Percentiles rank a stretch among this genome's conserved stretches.
phyloP scores from a whole-genome alignment of 495 filamentous ascomycete genomes.

The Opeltia flavorubescens region DNA sequence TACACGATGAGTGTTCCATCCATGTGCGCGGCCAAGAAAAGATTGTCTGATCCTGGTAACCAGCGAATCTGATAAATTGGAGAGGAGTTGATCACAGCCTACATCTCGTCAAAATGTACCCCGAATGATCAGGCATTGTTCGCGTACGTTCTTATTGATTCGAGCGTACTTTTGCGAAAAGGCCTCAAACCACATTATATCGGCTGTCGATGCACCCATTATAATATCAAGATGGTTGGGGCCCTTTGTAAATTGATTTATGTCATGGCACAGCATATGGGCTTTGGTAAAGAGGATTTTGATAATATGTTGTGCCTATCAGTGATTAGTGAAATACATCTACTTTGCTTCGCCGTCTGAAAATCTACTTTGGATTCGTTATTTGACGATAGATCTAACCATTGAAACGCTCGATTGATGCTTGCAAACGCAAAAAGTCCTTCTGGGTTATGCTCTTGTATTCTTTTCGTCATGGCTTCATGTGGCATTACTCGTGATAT shows the following conservation, averaged over 20 bases:
- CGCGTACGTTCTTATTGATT: conserved; percentile 78
- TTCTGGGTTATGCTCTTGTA: conserved; percentile 63
- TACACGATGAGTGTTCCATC: conserved; percentile 92
- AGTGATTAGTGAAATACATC: conserved; percentile 9
- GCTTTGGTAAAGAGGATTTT: conserved; percentile 96
- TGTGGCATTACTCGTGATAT: conserved; percentile 90
- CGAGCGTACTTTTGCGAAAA: conserved; percentile 91
- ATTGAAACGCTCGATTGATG: conserved; percentile 84
- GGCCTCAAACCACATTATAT: conserved; percentile 98
- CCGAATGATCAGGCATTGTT: neutral
- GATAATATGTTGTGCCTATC: conserved; percentile 67
- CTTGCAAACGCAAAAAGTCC: conserved; percentile 87
- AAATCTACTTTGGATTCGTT: conserved; percentile 35
- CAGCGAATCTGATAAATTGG: conserved; percentile 79
- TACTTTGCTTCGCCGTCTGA: neutral
- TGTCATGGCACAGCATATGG: conserved; percentile 87
- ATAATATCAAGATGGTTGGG: conserved; percentile 72
- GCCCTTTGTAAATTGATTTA: conserved; percentile 72
- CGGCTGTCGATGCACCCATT: conserved; percentile 89
- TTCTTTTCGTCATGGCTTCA: conserved; percentile 60
- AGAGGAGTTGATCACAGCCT: conserved; percentile 75
- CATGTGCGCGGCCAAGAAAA: conserved; percentile 86
- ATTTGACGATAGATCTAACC: conserved; percentile 50
- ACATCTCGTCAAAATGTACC: conserved; percentile 3
- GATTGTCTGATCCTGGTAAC: conserved; percentile 85